Conservation (phyloP, 345 rosid genomes). For the Erysimum cheiranthoides region DNA sequence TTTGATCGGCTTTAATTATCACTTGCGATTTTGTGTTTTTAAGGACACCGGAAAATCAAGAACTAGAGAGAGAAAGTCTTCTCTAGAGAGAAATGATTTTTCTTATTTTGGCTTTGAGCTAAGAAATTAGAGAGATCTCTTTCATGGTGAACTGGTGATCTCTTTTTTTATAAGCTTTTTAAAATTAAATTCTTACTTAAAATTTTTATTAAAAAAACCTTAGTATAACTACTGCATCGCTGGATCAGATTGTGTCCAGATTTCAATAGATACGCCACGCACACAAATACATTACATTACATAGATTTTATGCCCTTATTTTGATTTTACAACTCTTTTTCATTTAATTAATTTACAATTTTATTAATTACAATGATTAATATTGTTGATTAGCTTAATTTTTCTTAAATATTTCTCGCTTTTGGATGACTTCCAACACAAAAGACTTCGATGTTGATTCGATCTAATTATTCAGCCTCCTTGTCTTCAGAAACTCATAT, state of each 20-base stretch:
- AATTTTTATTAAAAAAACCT: conserved; percentile 39
- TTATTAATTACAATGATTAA: conserved; percentile 35
- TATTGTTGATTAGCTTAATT: conserved; percentile 15
- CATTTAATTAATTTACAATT: not conserved
- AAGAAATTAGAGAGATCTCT: conserved; percentile 56
- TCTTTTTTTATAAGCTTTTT: conserved; percentile 34
- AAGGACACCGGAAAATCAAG: conserved; percentile 18
- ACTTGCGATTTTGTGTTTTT: conserved; percentile 5
- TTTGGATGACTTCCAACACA: conserved; percentile 40
- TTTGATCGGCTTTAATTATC: conserved; percentile 6
- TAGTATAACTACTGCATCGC: conserved; percentile 81
- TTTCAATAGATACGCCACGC: conserved; percentile 58
- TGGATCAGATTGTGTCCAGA: conserved; percentile 90
- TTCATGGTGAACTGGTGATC: conserved; percentile 36
- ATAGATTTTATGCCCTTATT: conserved; percentile 69
- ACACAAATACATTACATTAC: conserved; percentile 51
- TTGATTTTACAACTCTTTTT: conserved; percentile 37
- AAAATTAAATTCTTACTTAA: not conserved
- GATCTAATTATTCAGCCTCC: conserved; percentile 29
- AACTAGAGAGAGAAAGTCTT: conserved; percentile 38
- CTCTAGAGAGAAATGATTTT: conserved; percentile 12
- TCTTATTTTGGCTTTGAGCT: conserved; percentile 30
- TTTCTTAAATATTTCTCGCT: conserved; percentile 28
- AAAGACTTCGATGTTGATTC: conserved; percentile 45
- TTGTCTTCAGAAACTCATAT: conserved; percentile 23